A percentile compares a stretch with the other conserved stretches of the same genome.
Conservation (phyloP, 2,329 filamentous ascomycete genomes). For the Xylaria sp. region DNA sequence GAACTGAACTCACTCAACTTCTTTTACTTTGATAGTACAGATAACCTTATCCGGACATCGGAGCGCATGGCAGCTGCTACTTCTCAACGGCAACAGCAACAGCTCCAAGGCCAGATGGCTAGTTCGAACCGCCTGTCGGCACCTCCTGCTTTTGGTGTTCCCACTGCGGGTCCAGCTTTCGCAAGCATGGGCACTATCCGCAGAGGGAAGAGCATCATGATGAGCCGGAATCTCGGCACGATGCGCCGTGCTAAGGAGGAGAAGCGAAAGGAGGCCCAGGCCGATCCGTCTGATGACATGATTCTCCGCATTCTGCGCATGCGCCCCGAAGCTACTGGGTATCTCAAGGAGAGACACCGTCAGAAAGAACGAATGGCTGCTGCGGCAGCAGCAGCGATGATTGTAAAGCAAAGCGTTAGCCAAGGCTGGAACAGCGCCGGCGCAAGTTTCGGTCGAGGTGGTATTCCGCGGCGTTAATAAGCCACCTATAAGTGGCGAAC, state of each 20-base stretch:
- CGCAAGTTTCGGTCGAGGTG: constrained; percentile 53
- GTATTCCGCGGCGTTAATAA: constrained; percentile 59
- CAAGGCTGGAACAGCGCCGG: constrained; percentile 62
- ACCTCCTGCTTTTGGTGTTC: constrained; percentile 57
- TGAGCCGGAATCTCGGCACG: constrained; percentile 91
- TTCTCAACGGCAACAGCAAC: constrained; percentile 76
- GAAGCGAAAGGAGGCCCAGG: constrained; percentile 93
- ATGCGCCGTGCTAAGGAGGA: constrained; percentile 97
- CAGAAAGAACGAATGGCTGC: constrained; percentile 95
- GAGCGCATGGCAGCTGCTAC: constrained; percentile 94
- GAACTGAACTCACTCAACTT: constrained; percentile 96
- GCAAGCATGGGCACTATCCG: constrained; percentile 76
- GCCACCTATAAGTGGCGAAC: constrained; percentile 30
- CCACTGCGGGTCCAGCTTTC: constrained; percentile 60
- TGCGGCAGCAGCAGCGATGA: constrained; percentile 89
- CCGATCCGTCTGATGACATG: constrained; percentile 98
- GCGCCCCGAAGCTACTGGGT: constrained; percentile 87
- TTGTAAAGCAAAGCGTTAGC: constrained; percentile 87
- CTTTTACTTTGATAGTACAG: constrained; percentile 95
- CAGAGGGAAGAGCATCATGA: constrained; percentile 85
- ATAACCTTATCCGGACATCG: constrained; percentile 91
- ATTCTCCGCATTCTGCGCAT: constrained; percentile 94
- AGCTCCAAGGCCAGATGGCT: constrained; percentile 63
- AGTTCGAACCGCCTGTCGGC: constrained; percentile 75
- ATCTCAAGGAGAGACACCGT: constrained; percentile 88